Evolutionary conservation across 1,284 basidiomycete genomes (phyloP), one percentile per base, ranked within the genome.

Genomic region (Puccinia hordei): DNA sequence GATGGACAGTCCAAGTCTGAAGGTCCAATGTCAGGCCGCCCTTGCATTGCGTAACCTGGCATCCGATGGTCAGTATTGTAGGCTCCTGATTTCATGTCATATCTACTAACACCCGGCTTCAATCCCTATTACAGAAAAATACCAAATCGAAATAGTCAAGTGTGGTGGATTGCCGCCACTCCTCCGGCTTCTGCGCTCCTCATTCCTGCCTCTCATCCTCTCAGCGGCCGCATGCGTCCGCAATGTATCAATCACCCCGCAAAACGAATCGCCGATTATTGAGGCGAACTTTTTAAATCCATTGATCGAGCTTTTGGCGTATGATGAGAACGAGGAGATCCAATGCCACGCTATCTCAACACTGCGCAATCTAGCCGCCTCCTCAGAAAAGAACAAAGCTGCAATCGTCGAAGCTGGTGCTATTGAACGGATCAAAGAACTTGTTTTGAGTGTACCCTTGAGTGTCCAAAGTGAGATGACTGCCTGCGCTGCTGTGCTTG

Each of bases 331-430:
- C 85, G 97, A 99, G 87, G 97, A 99, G 87, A 95, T 99, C 46
- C 96, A 99, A 86, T 99, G 97, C 85, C 97, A 99, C 85, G 97
- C 97, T n/a, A 99, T 99, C 83, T 97, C 94, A 38, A 99, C 97
- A 0, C 88, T 99, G 76, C 90, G 97, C 49, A 99, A 99, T 86
- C 89, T 99, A 17, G 97, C 97, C 0, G 97, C 97, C 0, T 95
- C 93, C 85, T 95, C 92, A 63, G 96, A 99, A 88, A 94, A 95
- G 88, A 99, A 99, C 88, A 99, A 99, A 88, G 90, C 93, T 33
- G 95, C 95, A 9, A 99, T 99, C 81, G 95, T 99, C 76, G 93
- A 98, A 85, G 97, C 97, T 5, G 97, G 97, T 12, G 97, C 97
- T n/a, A 92, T 98, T 6, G 93, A 96, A 86, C 91, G 93, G 75